phyloP scores from a whole-genome alignment of 2,329 filamentous ascomycete genomes.

The Fusarium guadeloupense region DNA sequence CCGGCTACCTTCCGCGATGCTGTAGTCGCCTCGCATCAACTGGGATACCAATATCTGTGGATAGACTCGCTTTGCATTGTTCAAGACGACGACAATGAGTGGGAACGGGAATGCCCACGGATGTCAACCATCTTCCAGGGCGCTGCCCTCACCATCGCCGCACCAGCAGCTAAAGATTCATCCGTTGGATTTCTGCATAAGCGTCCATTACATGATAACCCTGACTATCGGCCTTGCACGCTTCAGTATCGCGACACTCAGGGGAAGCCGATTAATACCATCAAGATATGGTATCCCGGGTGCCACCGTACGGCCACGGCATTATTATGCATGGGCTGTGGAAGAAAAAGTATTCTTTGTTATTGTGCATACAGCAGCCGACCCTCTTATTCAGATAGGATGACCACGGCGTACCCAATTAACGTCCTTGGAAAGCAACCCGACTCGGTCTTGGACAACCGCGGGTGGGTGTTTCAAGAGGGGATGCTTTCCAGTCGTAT shows the following conservation, averaged over 20 bases:
- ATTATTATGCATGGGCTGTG: no score
- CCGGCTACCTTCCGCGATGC: background rate
- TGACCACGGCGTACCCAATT: no score
- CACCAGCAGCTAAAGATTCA: background rate
- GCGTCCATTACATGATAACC: background rate
- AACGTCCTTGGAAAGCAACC: background rate
- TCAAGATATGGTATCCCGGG: background rate
- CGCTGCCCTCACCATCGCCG: background rate
- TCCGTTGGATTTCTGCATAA: background rate
- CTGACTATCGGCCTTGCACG: background rate
- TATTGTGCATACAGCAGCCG: no score
- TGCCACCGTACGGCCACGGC: background rate
- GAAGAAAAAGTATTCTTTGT: no score
- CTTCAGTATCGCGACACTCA: background rate
- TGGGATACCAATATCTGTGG: background rate
- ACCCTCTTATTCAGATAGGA: no score
- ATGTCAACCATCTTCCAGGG: background rate
- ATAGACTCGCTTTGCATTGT: background rate
- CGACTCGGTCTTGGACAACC: background rate
- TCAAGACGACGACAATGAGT: background rate
- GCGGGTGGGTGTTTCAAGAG: background rate
- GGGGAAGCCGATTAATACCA: background rate
- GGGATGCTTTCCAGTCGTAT: background rate
- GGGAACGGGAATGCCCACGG: background rate
- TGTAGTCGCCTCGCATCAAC: background rate